phyloP scores from a whole-genome alignment of 352 stramenopile species.

The Phytophthora sansomeana region DNA sequence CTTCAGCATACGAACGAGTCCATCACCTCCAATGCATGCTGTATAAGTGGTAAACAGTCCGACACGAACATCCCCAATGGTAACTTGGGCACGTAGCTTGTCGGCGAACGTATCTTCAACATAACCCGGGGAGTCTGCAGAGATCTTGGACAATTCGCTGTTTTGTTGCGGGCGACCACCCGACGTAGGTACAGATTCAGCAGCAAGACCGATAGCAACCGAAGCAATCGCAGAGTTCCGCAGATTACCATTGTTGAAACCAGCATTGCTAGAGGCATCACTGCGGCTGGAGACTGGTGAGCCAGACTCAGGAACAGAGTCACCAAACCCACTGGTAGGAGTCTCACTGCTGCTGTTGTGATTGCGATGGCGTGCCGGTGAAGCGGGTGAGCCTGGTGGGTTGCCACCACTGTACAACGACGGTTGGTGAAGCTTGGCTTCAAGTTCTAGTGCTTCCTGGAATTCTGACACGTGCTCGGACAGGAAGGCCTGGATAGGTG shows the following conservation, averaged over 20 bases:
- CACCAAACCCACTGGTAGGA: slow-evolving; percentile 39
- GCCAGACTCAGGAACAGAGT: slow-evolving; percentile 35
- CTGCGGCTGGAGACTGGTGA: slow-evolving; percentile 56
- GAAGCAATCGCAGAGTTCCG: slow-evolving; percentile 69
- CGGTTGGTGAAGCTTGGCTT: slow-evolving; percentile 89
- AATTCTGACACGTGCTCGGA: slow-evolving; percentile 89
- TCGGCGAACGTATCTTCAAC: slow-evolving; percentile 74
- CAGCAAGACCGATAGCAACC: slow-evolving; percentile 55
- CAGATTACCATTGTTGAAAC: slow-evolving; percentile 50
- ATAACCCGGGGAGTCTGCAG: slow-evolving; percentile 40
- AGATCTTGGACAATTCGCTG: slow-evolving; percentile 51
- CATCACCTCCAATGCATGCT: slow-evolving; percentile 59
- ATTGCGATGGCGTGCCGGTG: slow-evolving; percentile 54
- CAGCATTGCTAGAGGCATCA: slow-evolving; percentile 53
- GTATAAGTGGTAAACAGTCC: slow-evolving; percentile 82
- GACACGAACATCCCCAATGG: slow-evolving; percentile 65
- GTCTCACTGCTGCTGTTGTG: slow-evolving; percentile 57
- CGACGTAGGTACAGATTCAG: slow-evolving; percentile 46
- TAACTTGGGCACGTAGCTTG: slow-evolving; percentile 64
- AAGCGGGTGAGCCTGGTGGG: slow-evolving; percentile 44
- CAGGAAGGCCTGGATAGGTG: slow-evolving; percentile 85
- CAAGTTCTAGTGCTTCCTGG: slow-evolving; percentile 84
- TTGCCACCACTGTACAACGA: slow-evolving; percentile 67
- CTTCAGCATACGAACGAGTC: slow-evolving; percentile 60
- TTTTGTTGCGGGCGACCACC: slow-evolving; percentile 41